Evolutionary conservation across 208 protist species (phyloP).

Genomic region (Leishmania martiniquensis): DNA sequence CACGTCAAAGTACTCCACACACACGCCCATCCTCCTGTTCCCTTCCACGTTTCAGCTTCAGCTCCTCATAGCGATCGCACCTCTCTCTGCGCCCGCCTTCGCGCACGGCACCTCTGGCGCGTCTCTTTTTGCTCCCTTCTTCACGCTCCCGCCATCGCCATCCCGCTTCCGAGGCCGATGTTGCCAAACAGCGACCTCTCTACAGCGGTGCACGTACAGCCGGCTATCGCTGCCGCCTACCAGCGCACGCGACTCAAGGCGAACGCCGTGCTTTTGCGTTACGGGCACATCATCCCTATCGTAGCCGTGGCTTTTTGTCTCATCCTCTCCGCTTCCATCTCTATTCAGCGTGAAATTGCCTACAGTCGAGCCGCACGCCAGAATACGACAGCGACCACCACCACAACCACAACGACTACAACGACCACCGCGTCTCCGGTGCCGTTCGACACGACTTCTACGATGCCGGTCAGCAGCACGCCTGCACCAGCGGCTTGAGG

Average conservation of each 20-base stretch:
- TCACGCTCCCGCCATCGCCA: neutral
- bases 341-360: constrained; percentile 33
- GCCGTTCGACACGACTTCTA: neutral
- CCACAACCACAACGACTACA: constrained; percentile 7
- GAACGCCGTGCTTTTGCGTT: constrained; percentile 37
- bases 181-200: constrained; percentile 12
- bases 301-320: constrained; percentile 36
- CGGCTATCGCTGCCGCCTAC: constrained; percentile 8
- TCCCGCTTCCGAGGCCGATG: neutral
- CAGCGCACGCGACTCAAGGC: constrained; percentile 20
- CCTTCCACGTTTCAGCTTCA: neutral
- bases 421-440: constrained; percentile 10
- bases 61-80: neutral
- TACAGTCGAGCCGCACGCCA: constrained; percentile 6
- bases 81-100: neutral
- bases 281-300: constrained; percentile 46
- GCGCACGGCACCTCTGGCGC: neutral
- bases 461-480: neutral
- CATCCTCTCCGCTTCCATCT: constrained; percentile 35
- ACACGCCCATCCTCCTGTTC: neutral
- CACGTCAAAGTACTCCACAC: neutral
- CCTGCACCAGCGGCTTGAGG: neutral
- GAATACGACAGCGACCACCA: constrained; percentile 9
- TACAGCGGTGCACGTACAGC: constrained; percentile 18
- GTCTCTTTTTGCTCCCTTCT: neutral